Conservation (phyloP, 108 stramenopile species). For the Licmophora abbreviata region DNA sequence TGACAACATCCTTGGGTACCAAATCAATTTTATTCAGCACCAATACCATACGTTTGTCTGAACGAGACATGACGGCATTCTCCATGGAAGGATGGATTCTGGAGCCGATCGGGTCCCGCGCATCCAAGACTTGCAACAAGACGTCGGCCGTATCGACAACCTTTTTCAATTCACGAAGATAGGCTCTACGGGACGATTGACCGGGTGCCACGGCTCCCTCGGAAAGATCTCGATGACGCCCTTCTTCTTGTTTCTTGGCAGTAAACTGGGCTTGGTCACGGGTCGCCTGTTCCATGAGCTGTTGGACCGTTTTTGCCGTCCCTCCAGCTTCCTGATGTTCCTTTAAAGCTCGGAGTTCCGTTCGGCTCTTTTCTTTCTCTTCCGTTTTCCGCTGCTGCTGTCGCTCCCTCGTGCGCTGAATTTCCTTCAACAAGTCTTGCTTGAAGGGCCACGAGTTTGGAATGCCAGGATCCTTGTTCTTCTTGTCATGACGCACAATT, state of each 20-base stretch:
- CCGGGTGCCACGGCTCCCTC: slow-evolving; percentile 45
- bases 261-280: slow-evolving; percentile 16
- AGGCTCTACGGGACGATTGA: slow-evolving; percentile 74
- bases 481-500: slow-evolving; percentile 46
- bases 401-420: slow-evolving; percentile 67
- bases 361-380: slow-evolving; percentile 57
- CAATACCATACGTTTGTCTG: slow-evolving; percentile 93
- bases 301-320: slow-evolving; percentile 34
- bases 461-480: slow-evolving; percentile 95
- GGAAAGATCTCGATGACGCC: slow-evolving; percentile 4
- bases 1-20: slow-evolving; percentile 91
- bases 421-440: slow-evolving; percentile 88
- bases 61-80: slow-evolving; percentile 71
- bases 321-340: slow-evolving; percentile 48
- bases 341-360: slow-evolving; percentile 20
- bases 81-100: slow-evolving; percentile 86
- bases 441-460: slow-evolving; percentile 99
- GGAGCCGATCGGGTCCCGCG: slow-evolving; percentile 94
- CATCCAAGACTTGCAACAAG: slow-evolving; percentile 96
- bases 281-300: slow-evolving; percentile 20
- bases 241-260: neutral
- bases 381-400: slow-evolving; percentile 62
- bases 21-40: slow-evolving; percentile 99
- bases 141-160: slow-evolving; percentile 96
- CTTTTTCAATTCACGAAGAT: slow-evolving; percentile 89